Evolutionary conservation across 768 basidiomycete genomes (phyloP), one percentile per base, ranked within the genome.

Genomic region (Stropharia rugosoannulata): DNA sequence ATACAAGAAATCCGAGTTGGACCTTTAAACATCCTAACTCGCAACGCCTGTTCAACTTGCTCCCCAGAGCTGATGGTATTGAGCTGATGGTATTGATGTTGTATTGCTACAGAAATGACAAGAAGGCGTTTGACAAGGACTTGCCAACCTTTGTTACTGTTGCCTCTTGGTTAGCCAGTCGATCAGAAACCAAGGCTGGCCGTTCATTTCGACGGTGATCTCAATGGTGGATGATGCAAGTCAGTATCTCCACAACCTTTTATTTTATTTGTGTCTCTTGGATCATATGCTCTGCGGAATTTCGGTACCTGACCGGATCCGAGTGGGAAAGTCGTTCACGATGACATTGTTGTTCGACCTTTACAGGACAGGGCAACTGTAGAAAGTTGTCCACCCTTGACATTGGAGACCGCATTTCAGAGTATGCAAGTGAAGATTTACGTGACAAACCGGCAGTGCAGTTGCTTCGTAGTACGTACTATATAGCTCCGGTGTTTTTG

Each of bases 401-500:
- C 62, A 46, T 64, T 64, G 60, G 59, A 64, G 59, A 64, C 59
- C 54, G 52, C 45, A 43, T 43, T 63, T 61, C 54, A 60, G 47
- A 56, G 57, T 51, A 54, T 32, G 29, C 29, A 32, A 7, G 29
- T 32, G 29, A 54, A 54, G 56, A 45, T 40, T 59, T 63, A 59
- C 58, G 59, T 63, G 55, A 61, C 59, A 61, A 52, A 35, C 51
- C 43, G 51, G 32, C 42, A 42, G 62, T 55, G 55, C 25, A 59
- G 22, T 46, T 59, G 49, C 37, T 58, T 55, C 48, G 32, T 55
- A 57, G 57, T 58, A 54, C 48, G 32, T 55, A 57, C 59, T 56
- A n/a, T n/a, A n/a, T n/a, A 48, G 38, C 55, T 39, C 59, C 62
- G 56, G 59, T 27, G 36, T 55, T 56, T 64, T 61, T 64, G 61